phyloP scores from a whole-genome alignment of 768 basidiomycete genomes.

The Strobilomyces dryophilus region DNA sequence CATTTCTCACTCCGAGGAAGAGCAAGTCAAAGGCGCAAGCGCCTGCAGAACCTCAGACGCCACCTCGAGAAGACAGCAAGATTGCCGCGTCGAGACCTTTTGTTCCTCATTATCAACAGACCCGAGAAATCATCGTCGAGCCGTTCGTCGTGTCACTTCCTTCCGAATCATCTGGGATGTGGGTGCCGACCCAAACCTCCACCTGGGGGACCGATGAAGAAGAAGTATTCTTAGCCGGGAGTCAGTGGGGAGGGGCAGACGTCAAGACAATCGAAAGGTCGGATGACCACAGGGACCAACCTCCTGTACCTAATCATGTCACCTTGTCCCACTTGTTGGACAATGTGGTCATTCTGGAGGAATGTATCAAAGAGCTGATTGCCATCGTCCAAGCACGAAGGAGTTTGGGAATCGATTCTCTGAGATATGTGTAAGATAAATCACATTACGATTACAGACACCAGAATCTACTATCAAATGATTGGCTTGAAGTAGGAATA shows the following conservation, averaged over 20 bases:
- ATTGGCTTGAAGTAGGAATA: neutral
- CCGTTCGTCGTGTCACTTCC: conserved; percentile 63
- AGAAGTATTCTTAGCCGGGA: conserved; percentile 59
- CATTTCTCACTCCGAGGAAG: conserved; percentile 78
- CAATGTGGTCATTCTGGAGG: conserved; percentile 92
- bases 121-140: conserved; percentile 65
- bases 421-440: conserved; percentile 59
- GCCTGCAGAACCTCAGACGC: conserved; percentile 42
- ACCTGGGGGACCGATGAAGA: conserved; percentile 62
- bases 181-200: conserved; percentile 53
- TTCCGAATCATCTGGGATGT: conserved; percentile 44
- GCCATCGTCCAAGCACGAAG: conserved; percentile 82
- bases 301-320: conserved; percentile 38
- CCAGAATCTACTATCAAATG: neutral
- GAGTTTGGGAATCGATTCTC: conserved; percentile 77
- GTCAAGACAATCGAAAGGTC: conserved; percentile 17
- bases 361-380: conserved; percentile 89
- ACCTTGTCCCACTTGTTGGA: conserved; percentile 85
- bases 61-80: conserved; percentile 39
- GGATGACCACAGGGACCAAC: conserved; percentile 24
- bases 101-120: conserved; percentile 78
- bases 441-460: conserved; percentile 6
- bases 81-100: conserved; percentile 70
- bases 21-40: conserved; percentile 39
- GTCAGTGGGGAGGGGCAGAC: conserved; percentile 38